phyloP scores from a whole-genome alignment of 805 yeast species.

The Saitoella complicata region DNA sequence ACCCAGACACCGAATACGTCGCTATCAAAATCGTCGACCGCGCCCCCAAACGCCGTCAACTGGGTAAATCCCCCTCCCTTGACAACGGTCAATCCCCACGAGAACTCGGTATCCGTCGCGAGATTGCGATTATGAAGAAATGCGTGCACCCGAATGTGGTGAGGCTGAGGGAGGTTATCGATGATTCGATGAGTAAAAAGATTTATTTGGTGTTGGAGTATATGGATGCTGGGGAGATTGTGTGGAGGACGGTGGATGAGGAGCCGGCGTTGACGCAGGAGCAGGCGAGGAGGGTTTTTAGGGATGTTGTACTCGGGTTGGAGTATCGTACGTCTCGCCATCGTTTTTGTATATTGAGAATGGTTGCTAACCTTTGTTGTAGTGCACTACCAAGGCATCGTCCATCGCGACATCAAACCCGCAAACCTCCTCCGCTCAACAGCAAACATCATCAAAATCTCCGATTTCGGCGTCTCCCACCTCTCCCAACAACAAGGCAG shows the following conservation, averaged over 20 bases:
- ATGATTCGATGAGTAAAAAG: conserved; percentile 67
- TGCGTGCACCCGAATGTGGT: conserved; percentile 91
- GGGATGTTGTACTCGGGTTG: conserved; percentile 74
- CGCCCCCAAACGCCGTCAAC: conserved; percentile 33
- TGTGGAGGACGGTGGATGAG: conserved; percentile 41
- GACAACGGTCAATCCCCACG: conserved; percentile 25
- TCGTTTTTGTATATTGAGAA: too few species aligned
- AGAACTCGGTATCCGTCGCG: conserved; percentile 66
- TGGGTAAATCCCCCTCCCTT: conserved; percentile 26
- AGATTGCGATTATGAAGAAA: conserved; percentile 84
- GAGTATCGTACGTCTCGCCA: conserved; percentile 35
- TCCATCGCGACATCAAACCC: conserved; percentile 92
- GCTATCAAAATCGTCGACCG: conserved; percentile 90
- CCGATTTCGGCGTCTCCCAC: conserved; percentile 94
- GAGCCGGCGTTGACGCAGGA: conserved; percentile 54
- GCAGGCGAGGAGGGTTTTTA: conserved; percentile 52
- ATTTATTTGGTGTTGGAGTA: conserved; percentile 83
- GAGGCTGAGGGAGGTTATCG: conserved; percentile 67
- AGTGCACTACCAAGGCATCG: conserved; percentile 72
- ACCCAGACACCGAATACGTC: conserved; percentile 27
- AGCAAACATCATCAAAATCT: conserved; percentile 66
- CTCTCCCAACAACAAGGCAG: conserved; percentile 28
- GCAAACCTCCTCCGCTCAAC: conserved; percentile 65
- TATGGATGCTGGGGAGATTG: conserved; percentile 76
- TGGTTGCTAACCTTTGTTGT: too few species aligned